phyloP scores from a whole-genome alignment of 1,284 basidiomycete species.

The Leccinum huronense region DNA sequence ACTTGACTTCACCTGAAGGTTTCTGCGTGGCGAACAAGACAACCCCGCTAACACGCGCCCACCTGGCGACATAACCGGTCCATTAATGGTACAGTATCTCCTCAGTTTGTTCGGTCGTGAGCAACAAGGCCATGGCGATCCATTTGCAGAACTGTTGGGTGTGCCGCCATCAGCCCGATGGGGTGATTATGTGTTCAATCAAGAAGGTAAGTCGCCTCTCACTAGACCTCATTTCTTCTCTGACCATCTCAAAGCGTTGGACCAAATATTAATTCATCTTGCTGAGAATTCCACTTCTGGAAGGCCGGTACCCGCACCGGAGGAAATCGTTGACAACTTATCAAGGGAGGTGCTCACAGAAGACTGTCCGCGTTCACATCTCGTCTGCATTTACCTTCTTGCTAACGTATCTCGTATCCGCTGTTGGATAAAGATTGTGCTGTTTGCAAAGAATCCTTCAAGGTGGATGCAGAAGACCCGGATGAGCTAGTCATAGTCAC shows the following conservation, averaged over 20 bases:
- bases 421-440: slow-evolving; percentile 69
- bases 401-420: slow-evolving; percentile 32
- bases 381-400: slow-evolving; percentile 6
- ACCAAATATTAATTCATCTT: slow-evolving; percentile 74
- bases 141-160: slow-evolving; percentile 39
- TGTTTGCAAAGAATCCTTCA: slow-evolving; percentile 78
- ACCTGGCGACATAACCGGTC: slow-evolving; percentile 51
- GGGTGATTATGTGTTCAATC: slow-evolving; percentile 83
- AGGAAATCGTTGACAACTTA: slow-evolving; percentile 63
- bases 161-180: slow-evolving; percentile 43
- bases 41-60: slow-evolving; percentile 23
- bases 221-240: slow-evolving; percentile 7
- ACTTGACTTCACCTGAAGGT: slow-evolving; percentile 31
- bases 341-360: slow-evolving; percentile 60
- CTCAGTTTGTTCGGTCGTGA: slow-evolving; percentile 54
- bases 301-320: slow-evolving; percentile 70
- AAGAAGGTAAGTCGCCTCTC: slow-evolving; percentile 56
- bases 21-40: slow-evolving; percentile 33
- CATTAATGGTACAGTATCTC: slow-evolving; percentile 69
- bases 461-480: slow-evolving; percentile 61
- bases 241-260: slow-evolving; percentile 52
- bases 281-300: slow-evolving; percentile 69
- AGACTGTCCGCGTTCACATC: slow-evolving; percentile 49
- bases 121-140: slow-evolving; percentile 39
- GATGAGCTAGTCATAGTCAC: slow-evolving; percentile 68